These are phyloP conservation scores for Alternaria ethzedia DNA, from an alignment of 2,329 filamentous ascomycete genomes.

Conservation along the genomic window DNA sequence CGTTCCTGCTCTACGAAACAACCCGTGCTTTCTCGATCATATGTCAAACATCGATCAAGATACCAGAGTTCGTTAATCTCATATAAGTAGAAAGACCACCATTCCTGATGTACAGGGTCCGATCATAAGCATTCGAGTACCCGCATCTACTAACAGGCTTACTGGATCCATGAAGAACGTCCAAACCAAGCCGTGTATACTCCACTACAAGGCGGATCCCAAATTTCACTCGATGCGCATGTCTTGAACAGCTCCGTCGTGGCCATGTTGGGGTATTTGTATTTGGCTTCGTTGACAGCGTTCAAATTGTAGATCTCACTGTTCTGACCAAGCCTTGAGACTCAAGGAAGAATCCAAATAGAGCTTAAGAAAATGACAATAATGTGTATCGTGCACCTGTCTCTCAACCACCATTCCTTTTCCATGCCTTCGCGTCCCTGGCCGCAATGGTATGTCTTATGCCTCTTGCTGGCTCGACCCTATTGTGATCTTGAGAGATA, in stretches of 20 bases:
- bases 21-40: too few species aligned
- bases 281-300: slow-evolving; percentile 50
- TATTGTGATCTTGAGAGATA: slow-evolving; percentile 52
- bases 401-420: slow-evolving; percentile 53
- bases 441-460: slow-evolving; percentile 51
- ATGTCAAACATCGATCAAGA: too few species aligned
- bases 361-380: slow-evolving; percentile 45
- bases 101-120: too few species aligned
- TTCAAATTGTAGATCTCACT: slow-evolving; percentile 47
- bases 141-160: too few species aligned
- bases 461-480: slow-evolving; percentile 59
- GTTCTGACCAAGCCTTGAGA: background rate
- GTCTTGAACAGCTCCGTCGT: slow-evolving; percentile 54
- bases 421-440: slow-evolving; percentile 53
- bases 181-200: too few species aligned
- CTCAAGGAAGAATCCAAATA: background rate
- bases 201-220: too few species aligned
- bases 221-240: slow-evolving; percentile 50
- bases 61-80: too few species aligned
- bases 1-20: too few species aligned
- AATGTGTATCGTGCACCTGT: slow-evolving; percentile 52
- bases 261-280: slow-evolving; percentile 55
- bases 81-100: too few species aligned
- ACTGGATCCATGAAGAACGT: too few species aligned
- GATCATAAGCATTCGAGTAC: too few species aligned